Base-by-base conservation (phyloP, 2,329 filamentous ascomycete genomes). In the Ilyonectria sp. region DNA sequence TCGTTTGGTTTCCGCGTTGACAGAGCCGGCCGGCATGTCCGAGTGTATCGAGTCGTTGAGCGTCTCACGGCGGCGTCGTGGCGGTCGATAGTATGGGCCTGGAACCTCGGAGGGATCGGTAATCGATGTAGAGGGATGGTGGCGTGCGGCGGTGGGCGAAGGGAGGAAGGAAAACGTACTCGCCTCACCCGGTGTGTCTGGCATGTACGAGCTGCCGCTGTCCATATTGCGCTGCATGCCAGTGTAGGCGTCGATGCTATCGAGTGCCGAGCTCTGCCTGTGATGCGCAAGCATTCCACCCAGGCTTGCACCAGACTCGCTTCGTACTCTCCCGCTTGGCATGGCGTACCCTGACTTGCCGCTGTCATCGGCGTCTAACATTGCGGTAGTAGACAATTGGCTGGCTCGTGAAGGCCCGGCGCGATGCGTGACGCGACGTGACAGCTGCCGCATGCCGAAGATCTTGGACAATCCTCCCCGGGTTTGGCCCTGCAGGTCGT, bases 21-120 rank as follows among this genome's bases (percentile, higher is more conserved):
- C 68, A 1, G 79, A 79, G n/a, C 64, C 75, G 21, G 69, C 71
- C n/a, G 76, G 74, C 19, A 71, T 70, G 49, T 82, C 79, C 2
- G 79, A 76, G 47, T 77, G 76, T 6, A 76, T 69, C 2, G 79
- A 78, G 17, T 82, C 80, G 21, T 74, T 80, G n/a, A 89, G 80
- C 1, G 89, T 93, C 29, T 91, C 88, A 55, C 90, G 88, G 49
- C 92, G 88, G 62, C 90, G 86, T 71, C 95, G 87, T 17, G 95
- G 95, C 19, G 94, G 94, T 54, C 95, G 91, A 78, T 97, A 98
- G 77, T 96, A 98, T 0, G 94, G 94, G 78, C 97, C 94, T 2
- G 89, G 83, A 15, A 86, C 78, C 70, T 97, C 94, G 2, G 89
- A 83, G 13, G 86, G 78, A 70, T 91, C 87, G 35, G 85, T 78